Conservation (phyloP, 108 stramenopile species). For the Chaetoceros muelleri region DNA sequence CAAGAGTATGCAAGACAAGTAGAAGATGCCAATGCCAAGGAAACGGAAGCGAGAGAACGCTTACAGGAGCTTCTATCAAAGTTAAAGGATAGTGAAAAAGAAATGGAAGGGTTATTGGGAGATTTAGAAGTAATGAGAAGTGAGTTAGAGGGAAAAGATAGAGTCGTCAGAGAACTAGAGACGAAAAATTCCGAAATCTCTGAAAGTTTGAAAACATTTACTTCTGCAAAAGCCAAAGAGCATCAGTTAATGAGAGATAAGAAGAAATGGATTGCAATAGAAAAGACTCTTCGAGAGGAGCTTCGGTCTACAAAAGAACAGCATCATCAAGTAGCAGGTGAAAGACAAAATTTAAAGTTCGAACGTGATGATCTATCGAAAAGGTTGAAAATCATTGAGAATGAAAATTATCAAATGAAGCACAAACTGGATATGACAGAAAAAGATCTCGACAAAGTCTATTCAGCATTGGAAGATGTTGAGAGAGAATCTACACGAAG, state of each 20-base stretch:
- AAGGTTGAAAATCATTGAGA: not conserved
- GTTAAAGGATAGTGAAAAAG: not conserved
- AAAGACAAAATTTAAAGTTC: not conserved
- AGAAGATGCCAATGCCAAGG: not conserved
- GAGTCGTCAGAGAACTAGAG: not conserved
- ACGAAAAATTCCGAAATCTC: not conserved
- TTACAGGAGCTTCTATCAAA: not conserved
- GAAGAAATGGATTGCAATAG: not conserved
- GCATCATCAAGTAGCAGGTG: not conserved
- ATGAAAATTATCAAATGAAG: not conserved
- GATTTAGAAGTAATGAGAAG: not conserved
- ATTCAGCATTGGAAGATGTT: not conserved
- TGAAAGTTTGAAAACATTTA: not conserved
- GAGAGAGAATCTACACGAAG: not conserved
- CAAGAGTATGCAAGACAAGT: not conserved
- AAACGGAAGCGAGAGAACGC: not conserved
- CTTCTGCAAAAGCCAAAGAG: not conserved
- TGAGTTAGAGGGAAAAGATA: not conserved
- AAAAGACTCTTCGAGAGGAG: not conserved
- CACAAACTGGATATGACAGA: not conserved
- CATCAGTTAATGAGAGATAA: not conserved
- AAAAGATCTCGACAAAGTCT: not conserved
- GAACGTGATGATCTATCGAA: not conserved
- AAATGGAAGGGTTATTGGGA: not conserved
- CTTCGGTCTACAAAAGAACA: not conserved